Base-by-base conservation (phyloP, 306 rosid species). In the Acacia crassicarpa region DNA sequence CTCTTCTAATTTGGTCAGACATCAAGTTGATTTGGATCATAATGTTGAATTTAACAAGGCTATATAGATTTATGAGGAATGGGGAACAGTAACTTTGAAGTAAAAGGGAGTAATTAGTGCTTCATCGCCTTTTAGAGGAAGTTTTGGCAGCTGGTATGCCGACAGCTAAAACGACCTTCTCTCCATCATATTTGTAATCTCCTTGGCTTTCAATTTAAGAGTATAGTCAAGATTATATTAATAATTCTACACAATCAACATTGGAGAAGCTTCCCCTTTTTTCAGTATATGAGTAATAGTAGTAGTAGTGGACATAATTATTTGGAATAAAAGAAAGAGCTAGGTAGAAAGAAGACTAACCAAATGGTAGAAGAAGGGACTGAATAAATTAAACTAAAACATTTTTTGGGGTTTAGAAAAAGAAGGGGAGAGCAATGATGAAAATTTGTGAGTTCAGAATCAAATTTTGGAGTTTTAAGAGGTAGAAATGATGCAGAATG, bases 141-240 rank as follows among this genome's bases (percentile, higher is more conserved):
- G 91, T 79, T 85, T 91, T 82, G 73, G 59, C 72, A 68, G 82
- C 75, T 38, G 51, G 4, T 66, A 74, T 30, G 61, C 72, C 65
- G 67, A 82, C 84, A 84, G 72, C 72, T 79, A 54, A 82, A 83
- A 83, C 82, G 62, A 84, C 72, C 77, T 43, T 66, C 30, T 72
- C 80, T 72, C 80, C 80, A 76, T 87, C 80, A 86, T 87, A 75
- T 66, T 23, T 48, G 62, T 82, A 79, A 85, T 82, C 88, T 83
- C 75, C 91, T 90, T 92, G 90, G 88, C 97, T 92, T 94, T 85
- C 81, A 91, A 83, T 90, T 87, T 86, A 90, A 91, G 98, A 89
- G 90, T 80, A 78, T 80, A 63, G 76, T 58, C 67, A 85, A 89
- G 83, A 87, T 86, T 88, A 87, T 79, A 81, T 81, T 87, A 86